Evolutionary conservation across 1,139 yeast species (phyloP).

Genomic region (Geotrichum histeridarum): DNA sequence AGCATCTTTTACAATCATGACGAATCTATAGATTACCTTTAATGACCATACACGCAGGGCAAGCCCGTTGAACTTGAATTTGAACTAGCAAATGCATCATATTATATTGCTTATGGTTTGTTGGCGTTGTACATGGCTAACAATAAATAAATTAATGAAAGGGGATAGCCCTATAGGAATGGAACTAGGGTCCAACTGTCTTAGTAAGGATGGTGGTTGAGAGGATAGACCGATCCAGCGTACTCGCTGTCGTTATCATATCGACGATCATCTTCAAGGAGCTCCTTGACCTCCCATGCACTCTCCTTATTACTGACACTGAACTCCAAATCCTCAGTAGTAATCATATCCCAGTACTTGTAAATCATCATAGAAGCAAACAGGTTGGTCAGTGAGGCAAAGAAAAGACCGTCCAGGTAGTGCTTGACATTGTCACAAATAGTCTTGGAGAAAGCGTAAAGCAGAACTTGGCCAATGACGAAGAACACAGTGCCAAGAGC

Average conservation of each 20-base stretch:
- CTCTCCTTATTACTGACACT: conserved; percentile 57
- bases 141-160: conserved; percentile 6
- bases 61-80: neutral
- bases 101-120: conserved; percentile 1
- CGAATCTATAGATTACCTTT: neutral
- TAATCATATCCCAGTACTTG: conserved; percentile 93
- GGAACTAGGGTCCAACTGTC: neutral
- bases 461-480: conserved; percentile 69
- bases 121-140: neutral
- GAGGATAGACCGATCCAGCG: conserved; percentile 32
- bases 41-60: too few species aligned
- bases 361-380: conserved; percentile 90
- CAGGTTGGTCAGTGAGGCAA: conserved; percentile 73
- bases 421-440: conserved; percentile 74
- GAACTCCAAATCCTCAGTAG: conserved; percentile 93
- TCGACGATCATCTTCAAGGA: conserved; percentile 45
- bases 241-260: conserved; percentile 39
- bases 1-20: neutral
- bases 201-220: conserved; percentile 25
- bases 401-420: conserved; percentile 84
- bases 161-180: neutral
- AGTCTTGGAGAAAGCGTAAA: conserved; percentile 58
- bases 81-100: conserved; percentile 7
- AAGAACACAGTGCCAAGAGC: conserved; percentile 66
- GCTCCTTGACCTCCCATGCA: conserved; percentile 47